Evolutionary conservation across 2,329 filamentous ascomycete genomes (phyloP).

Genomic region (Lachnellula subtilissima): DNA sequence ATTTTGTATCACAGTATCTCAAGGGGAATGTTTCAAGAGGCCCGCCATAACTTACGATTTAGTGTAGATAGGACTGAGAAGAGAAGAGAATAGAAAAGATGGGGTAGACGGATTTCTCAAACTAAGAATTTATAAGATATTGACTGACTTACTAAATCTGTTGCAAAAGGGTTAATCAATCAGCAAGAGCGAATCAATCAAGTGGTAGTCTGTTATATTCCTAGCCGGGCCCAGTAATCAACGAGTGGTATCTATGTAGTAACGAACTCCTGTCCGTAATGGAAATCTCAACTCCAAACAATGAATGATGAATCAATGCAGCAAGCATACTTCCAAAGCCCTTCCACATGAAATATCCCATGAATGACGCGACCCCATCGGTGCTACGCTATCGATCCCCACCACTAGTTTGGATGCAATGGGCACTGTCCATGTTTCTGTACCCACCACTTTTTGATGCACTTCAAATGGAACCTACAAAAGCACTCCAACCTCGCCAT

Average conservation of each 20-base stretch:
- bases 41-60: too few species aligned
- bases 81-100: too few species aligned
- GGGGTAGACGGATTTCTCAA: too few species aligned
- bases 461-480: conserved; percentile 58
- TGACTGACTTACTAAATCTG: too few species aligned
- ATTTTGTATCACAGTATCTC: too few species aligned
- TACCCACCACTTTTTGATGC: conserved; percentile 59
- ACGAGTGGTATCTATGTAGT: neutral
- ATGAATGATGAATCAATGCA: neutral
- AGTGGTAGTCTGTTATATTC: neutral
- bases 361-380: neutral
- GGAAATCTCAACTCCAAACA: neutral
- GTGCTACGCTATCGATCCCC: neutral
- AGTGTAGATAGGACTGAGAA: too few species aligned
- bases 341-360: neutral
- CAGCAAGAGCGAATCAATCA: neutral
- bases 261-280: neutral
- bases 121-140: too few species aligned
- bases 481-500: conserved; percentile 66
- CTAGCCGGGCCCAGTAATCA: neutral
- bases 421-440: conserved; percentile 59
- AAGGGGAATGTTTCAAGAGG: too few species aligned
- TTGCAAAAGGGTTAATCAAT: neutral
- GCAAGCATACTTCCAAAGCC: neutral
- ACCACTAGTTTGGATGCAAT: conserved; percentile 51